These are phyloP conservation scores for Aspergillus haitiensis DNA, from an alignment of 495 filamentous ascomycete species.

Conservation along the genomic window DNA sequence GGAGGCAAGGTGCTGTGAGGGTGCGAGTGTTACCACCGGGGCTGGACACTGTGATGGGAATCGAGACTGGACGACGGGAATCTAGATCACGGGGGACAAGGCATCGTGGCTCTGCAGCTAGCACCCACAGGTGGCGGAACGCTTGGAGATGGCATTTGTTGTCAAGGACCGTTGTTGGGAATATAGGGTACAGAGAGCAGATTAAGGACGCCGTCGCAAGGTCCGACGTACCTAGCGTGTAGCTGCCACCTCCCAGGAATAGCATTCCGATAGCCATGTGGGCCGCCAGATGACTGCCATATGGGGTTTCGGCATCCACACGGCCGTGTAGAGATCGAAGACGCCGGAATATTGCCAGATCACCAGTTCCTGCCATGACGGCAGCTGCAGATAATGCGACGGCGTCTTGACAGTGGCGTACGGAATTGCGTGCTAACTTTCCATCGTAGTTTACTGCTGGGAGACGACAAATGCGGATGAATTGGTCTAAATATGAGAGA, in stretches of 20 bases:
- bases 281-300: conserved; percentile 88
- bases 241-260: conserved; percentile 87
- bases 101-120: conserved; percentile 88
- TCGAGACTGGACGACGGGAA: conserved; percentile 71
- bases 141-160: conserved; percentile 94
- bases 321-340: conserved; percentile 85
- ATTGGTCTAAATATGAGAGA: conserved; percentile 80
- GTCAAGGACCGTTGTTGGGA: conserved; percentile 83
- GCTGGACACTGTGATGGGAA: conserved; percentile 64
- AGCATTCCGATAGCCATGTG: conserved; percentile 90
- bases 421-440: conserved; percentile 75
- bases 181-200: conserved; percentile 91
- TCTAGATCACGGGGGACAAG: conserved; percentile 82
- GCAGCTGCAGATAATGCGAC: conserved; percentile 77
- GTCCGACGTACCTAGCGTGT: conserved; percentile 88
- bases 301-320: conserved; percentile 79
- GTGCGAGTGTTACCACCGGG: conserved; percentile 46
- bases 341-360: conserved; percentile 83
- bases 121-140: conserved; percentile 95
- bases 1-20: conserved; percentile 69
- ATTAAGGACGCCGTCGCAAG: conserved; percentile 82
- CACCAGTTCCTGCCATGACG: conserved; percentile 94
- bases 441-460: conserved; percentile 73
- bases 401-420: conserved; percentile 85
- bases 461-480: conserved; percentile 73